Base-by-base conservation (phyloP, 1,139 yeast species). In the Blastobotrys arbuscula region DNA sequence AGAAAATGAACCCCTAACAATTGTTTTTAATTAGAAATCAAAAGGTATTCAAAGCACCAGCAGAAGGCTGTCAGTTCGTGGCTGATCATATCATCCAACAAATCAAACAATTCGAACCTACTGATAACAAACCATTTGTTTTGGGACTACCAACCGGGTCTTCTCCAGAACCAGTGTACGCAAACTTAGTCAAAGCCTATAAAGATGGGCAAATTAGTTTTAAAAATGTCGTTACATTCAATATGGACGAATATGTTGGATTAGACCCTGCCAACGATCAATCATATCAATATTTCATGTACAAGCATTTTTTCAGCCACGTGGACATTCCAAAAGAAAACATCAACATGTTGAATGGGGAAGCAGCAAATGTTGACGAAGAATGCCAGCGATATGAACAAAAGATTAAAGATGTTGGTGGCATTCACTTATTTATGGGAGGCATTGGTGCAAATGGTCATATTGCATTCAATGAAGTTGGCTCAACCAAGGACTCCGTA, bases 371-470 rank as follows among this genome's bases (percentile, higher is more conserved):
- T 54, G 63, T 71, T 37, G 75, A 71, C 38, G 59, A 55, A 33
- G 84, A 79, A 62, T 79, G 84, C 58, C 59, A 60, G 2, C 57
- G 61, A 1, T 79, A 79, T 61, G 84, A 80, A 62, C 69, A 64
- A 28, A 71, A 75, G 56, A 79, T 79, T 60, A 70, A 70, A 55
- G 59, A 63, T 39, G 72, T 69, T 55, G 83, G 82, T 12, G 73
- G 76, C 45, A 78, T 79, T 54, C 72, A 80, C 57, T 67, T 79
- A 50, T 79, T 79, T 58, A 62, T 79, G 61, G 84, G 84, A 12
- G 84, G 84, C 1, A 69, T 79, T 59, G 84, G 84, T 2, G 79
- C 82, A 20, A 81, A 80, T 59, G 84, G 84, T 33, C 84, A 79
- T 61, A 70, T 79, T 60, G 84, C 84, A 1, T 79, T 79, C 60